These are phyloP conservation scores for Aspergillus neoniger DNA, from an alignment of 2,329 filamentous ascomycete genomes.

Conservation along the genomic window DNA sequence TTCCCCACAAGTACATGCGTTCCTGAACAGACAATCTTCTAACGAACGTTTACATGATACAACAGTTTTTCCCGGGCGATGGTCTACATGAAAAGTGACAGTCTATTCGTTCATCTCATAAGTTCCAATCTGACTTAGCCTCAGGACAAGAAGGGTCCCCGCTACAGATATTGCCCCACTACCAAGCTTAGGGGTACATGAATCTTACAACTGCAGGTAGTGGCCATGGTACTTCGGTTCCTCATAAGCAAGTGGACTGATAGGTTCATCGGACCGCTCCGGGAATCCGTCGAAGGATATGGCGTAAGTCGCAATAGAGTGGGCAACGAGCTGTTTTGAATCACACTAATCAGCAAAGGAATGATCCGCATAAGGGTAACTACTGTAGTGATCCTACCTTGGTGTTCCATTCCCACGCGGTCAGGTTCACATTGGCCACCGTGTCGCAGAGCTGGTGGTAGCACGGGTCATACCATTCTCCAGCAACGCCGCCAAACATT, in stretches of 20 bases:
- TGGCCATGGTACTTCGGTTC: constrained; percentile 22
- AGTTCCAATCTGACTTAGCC: no score
- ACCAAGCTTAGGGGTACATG: neutral
- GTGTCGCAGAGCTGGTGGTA: constrained; percentile 58
- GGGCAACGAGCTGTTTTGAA: constrained; percentile 56
- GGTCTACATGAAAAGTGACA: no score
- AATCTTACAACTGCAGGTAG: constrained; percentile 15
- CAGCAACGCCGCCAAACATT: constrained; percentile 69
- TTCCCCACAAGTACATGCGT: no score
- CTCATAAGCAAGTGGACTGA: constrained; percentile 8
- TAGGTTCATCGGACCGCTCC: constrained; percentile 43
- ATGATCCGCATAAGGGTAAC: neutral
- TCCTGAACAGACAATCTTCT: no score
- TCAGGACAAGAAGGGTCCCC: no score
- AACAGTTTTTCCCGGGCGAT: no score
- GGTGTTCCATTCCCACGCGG: constrained; percentile 57
- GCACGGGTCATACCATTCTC: constrained; percentile 55
- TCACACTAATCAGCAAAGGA: neutral
- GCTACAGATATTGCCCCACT: no score
- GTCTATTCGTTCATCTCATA: no score
- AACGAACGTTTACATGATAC: no score
- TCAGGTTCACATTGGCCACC: constrained; percentile 54
- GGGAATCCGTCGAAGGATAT: constrained; percentile 67
- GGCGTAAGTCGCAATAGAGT: constrained; percentile 71
- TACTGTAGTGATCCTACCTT: constrained; percentile 37